Evolutionary conservation across 2,329 filamentous ascomycete species (phyloP).

Genomic region (Aspergillaceae sp.): DNA sequence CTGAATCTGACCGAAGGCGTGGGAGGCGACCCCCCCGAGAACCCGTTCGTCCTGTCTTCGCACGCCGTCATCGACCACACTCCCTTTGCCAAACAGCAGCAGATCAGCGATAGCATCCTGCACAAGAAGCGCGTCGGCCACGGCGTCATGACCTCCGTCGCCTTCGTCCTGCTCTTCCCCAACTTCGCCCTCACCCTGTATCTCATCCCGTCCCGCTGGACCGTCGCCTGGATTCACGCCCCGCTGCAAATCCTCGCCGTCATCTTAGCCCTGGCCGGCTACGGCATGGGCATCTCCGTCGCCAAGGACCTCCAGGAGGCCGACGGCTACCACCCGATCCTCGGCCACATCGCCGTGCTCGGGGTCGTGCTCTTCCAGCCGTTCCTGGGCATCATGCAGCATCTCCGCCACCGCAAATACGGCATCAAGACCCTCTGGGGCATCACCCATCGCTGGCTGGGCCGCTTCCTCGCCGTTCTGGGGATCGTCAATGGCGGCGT

Average conservation of each 20-base stretch:
- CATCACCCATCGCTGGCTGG: conserved; percentile 45
- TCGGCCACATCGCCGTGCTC: conserved; percentile 43
- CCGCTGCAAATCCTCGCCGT: conserved; percentile 41
- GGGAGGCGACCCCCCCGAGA: conserved; percentile 35
- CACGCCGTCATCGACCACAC: conserved; percentile 4
- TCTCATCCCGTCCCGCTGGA: conserved; percentile 32
- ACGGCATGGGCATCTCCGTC: conserved; percentile 43
- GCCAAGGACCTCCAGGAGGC: conserved; percentile 32
- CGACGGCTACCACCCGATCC: conserved; percentile 39
- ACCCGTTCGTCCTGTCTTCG: conserved; percentile 18
- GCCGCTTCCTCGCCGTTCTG: conserved; percentile 39
- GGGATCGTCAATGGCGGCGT: conserved; percentile 49
- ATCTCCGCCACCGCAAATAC: conserved; percentile 40
- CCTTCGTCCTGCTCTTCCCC: conserved; percentile 36
- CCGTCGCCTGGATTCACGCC: conserved; percentile 38
- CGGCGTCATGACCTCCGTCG: conserved; percentile 28
- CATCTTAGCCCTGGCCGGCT: conserved; percentile 39
- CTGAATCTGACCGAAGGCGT: conserved; percentile 43
- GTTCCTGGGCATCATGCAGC: conserved; percentile 42
- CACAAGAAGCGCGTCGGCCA: conserved; percentile 14
- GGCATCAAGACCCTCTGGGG: conserved; percentile 38
- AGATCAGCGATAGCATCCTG: conserved; percentile 9
- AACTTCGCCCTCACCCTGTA: conserved; percentile 24
- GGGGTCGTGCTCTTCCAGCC: conserved; percentile 49
- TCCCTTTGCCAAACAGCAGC: conserved; percentile 5